phyloP scores from a whole-genome alignment of 257 asterid species.

The Ilex aquifolium region DNA sequence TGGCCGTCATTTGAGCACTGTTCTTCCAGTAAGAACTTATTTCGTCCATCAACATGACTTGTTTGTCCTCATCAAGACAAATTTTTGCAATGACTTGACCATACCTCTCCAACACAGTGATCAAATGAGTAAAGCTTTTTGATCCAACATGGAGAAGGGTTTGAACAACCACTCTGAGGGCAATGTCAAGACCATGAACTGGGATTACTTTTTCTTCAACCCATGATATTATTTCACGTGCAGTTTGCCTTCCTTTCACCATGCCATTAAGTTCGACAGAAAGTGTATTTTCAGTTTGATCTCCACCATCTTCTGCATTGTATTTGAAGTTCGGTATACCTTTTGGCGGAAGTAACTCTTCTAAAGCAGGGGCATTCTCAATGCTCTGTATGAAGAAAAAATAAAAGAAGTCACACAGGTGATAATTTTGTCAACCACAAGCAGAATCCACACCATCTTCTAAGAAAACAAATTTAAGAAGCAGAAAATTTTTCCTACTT shows the following conservation, averaged over 20 bases:
- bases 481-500: not conserved
- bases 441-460: not conserved
- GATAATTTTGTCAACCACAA: not conserved
- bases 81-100: slow-evolving; percentile 84
- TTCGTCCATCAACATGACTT: slow-evolving; percentile 77
- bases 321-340: slow-evolving; percentile 67
- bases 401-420: slow-evolving; percentile 3
- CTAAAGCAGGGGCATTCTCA: slow-evolving; percentile 91
- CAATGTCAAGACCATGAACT: slow-evolving; percentile 61
- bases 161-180: slow-evolving; percentile 74
- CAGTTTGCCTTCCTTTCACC: slow-evolving; percentile 69
- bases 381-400: slow-evolving; percentile 51
- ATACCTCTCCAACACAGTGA: slow-evolving; percentile 94
- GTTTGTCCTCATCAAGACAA: slow-evolving; percentile 81
- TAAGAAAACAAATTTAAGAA: not conserved
- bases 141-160: slow-evolving; percentile 94
- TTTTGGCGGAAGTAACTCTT: slow-evolving; percentile 93
- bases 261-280: slow-evolving; percentile 68
- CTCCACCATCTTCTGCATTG: slow-evolving; percentile 55
- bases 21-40: slow-evolving; percentile 87
- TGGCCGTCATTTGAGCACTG: slow-evolving; percentile 82
- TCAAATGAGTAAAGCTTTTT: slow-evolving; percentile 93
- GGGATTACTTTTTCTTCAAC: slow-evolving; percentile 69
- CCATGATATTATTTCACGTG: slow-evolving; percentile 81
- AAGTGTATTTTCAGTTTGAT: slow-evolving; percentile 58